phyloP scores from a whole-genome alignment of 2,329 filamentous ascomycete genomes.

The Aspergillus cejpii region DNA sequence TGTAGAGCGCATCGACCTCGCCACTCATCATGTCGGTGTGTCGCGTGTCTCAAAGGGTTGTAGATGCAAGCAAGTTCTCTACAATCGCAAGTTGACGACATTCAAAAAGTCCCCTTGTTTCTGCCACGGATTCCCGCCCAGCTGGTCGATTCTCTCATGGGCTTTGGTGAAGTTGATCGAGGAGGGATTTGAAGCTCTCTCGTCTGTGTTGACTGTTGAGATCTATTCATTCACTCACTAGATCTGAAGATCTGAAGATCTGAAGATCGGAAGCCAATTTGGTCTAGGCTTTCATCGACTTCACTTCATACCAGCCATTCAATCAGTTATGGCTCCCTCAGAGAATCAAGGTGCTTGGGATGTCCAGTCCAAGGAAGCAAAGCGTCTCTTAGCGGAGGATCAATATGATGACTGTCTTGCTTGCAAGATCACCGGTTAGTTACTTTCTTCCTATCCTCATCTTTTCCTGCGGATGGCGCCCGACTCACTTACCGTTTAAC shows the following conservation, averaged over 20 bases:
- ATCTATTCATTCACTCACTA: not conserved
- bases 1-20: slow-evolving; percentile 89
- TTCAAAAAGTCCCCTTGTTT: slow-evolving; percentile 14
- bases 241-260: not conserved
- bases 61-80: slow-evolving; percentile 10
- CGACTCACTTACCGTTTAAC: slow-evolving; percentile 8
- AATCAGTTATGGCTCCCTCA: slow-evolving; percentile 38
- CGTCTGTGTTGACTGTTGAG: not conserved
- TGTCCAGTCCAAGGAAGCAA: slow-evolving; percentile 53
- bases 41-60: slow-evolving; percentile 17
- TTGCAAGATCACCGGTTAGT: slow-evolving; percentile 65
- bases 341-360: slow-evolving; percentile 46
- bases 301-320: not conserved
- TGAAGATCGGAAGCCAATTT: no score
- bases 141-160: not conserved
- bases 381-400: slow-evolving; percentile 47
- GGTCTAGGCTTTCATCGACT: no score
- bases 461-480: not conserved
- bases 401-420: slow-evolving; percentile 58
- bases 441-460: not conserved
- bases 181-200: not conserved
- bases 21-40: slow-evolving; percentile 60
- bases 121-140: slow-evolving; percentile 32
- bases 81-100: not conserved
- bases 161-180: not conserved